Percentiles rank a stretch among this genome's conserved stretches.
Evolutionary conservation across 805 yeast species (phyloP).

Genomic region (Zygoascus biomembranicola): DNA sequence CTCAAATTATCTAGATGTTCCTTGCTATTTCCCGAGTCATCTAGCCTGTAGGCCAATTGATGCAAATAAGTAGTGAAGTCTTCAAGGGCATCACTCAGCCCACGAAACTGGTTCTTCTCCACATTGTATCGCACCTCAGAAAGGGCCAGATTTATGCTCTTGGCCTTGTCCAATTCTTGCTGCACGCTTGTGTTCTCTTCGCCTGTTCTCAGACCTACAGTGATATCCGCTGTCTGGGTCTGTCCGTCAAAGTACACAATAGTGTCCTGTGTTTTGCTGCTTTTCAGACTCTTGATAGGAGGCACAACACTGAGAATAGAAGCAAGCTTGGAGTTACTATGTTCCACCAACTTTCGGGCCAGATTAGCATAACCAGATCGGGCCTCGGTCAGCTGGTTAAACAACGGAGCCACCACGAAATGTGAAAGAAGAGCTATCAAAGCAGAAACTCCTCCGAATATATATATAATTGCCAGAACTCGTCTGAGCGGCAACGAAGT

Average conservation of each 20-base stretch:
- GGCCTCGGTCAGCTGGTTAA: conserved; percentile 26
- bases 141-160: not conserved
- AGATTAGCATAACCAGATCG: conserved; percentile 24
- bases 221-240: conserved; percentile 19
- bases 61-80: conserved; percentile 8
- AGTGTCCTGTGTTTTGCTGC: conserved; percentile 8
- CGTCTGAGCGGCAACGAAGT: not conserved
- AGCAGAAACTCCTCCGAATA: conserved; percentile 27
- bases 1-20: conserved; percentile 11
- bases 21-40: not conserved
- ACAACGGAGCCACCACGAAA: conserved; percentile 26
- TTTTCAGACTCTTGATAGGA: conserved; percentile 5
- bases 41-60: conserved; percentile 4
- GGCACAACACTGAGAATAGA: conserved; percentile 18
- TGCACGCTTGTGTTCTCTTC: not conserved
- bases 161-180: not conserved
- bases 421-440: conserved; percentile 24
- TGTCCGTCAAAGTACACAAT: conserved; percentile 19
- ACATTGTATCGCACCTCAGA: not conserved
- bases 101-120: conserved; percentile 1
- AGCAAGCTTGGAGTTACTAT: conserved; percentile 19
- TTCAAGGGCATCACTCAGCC: conserved; percentile 10
- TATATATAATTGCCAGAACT: conserved; percentile 24
- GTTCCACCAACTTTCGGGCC: conserved; percentile 19
- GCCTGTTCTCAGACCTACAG: not conserved